Base-by-base conservation (phyloP, 148 eudicot genomes). In the Fagopyrum tataricum region DNA sequence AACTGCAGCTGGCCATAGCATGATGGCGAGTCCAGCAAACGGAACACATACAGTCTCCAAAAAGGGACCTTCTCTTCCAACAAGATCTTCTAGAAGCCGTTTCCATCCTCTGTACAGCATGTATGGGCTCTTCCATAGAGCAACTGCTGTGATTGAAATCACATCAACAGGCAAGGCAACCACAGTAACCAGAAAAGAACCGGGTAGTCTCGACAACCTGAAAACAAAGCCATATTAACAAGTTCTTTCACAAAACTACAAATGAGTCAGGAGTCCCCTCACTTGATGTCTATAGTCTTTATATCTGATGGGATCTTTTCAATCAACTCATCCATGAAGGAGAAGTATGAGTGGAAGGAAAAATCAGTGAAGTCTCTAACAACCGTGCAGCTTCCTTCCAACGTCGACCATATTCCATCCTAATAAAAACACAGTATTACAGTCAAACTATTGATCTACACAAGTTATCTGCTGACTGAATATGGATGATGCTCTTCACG, bases 1-100 rank as follows among this genome's bases (percentile, higher is more conserved):
- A 5, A 91, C 98, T 39, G 92, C 98, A 37, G 91, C 78, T 71
- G 97, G 97, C 97, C 98, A 93, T 3, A 93, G 81, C 18, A 91
- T 66, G 71, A 91, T 91, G 20, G 95, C 92, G 46, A 93, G 87
- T 66, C 90, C 98, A 40, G 97, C 98, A 85, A 93, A 93, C 0
- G 98, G 98, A 55, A 91, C 97, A 59, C 97, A 91, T 15, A 93
- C 91, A 6, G 97, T 80, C 88, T 93, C 97, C 20, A 91, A 80
- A 75, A 93, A 93, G 0, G 98, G 98, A 21, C 98, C 98, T 82
- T 93, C 95, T 79, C 97, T 80, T 70, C 98, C 97, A 47, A 91
- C 56, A 51, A 93, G 67, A 77, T 93, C 98, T 81, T 89, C 92
- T 4, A 91, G 78, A 24, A 93, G 80, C 81, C 98, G 88, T 81